Evolutionary conservation across 768 basidiomycete species (phyloP), one percentile per base, ranked within the genome.

Genomic region (Mycena polygramma): DNA sequence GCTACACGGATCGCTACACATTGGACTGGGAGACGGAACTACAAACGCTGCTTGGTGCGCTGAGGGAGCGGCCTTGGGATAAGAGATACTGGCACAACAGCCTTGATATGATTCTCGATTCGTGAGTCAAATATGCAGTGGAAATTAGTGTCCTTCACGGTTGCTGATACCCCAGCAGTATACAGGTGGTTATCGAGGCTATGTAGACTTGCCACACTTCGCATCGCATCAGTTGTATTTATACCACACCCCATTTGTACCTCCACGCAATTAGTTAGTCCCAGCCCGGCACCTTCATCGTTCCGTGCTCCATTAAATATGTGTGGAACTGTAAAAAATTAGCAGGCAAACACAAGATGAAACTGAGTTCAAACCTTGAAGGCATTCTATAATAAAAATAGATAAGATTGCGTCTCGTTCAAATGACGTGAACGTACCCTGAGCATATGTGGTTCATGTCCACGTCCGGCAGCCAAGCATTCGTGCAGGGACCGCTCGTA

Each of bases 371-470:
- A 26, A 43, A 75, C 75, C 70, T 75, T 77, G 72, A 77, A 76
- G 11, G 73, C 76, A 62, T 78, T 77, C 75, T 75, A 55, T 41
- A 39, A 39, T 39, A 13, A 45, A 51, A 69, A 52, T 13, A 41
- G 9, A 13, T 24, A 36, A 1, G 53, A 49, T 15, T 15, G 30
- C 7, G 9, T 55, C n/a, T 55, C n/a, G 2, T 55, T 24, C 35
- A 20, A 39, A 39, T 7, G 59, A 36, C 20, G 48, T 68, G 30
- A 52, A 43, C 81, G 14, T 55, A 83, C 83, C 77, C 80, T 79
- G 35, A 86, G 75, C 83, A 86, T 86, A 76, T 87, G 85, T 0
- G 85, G 85, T 75, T 87, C 84, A 69, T 87, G 85, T 0, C 83
- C 85, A 17, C 83, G 79, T 20, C 85, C 85, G 4, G 80, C 76